Percentiles rank a stretch among this genome's conserved stretches.
Conservation (phyloP, 371 early-diverging fungal species). For the Mucor piriformis region DNA sequence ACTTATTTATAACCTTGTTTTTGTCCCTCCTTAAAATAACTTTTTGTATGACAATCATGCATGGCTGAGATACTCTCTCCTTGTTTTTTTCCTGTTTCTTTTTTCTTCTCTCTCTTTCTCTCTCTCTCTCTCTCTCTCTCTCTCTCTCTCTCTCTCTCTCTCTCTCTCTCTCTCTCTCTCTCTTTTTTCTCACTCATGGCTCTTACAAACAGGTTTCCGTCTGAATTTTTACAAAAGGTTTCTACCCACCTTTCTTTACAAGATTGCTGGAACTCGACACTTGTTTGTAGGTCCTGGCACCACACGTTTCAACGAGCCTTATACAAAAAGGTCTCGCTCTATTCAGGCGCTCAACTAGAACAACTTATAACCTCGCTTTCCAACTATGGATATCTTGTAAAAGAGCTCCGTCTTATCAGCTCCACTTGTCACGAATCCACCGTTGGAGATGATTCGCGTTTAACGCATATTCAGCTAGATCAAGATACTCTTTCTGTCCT, state of each 20-base stretch:
- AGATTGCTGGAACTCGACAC: slow-evolving; percentile 7
- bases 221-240: slow-evolving; percentile 18
- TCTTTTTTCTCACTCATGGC: background rate
- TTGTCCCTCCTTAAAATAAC: background rate
- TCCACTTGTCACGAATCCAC: background rate
- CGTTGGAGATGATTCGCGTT: background rate
- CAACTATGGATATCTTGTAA: slow-evolving; percentile 1
- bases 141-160: background rate
- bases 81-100: background rate
- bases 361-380: background rate
- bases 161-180: slow-evolving; percentile 1
- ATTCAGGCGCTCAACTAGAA: slow-evolving; percentile 10
- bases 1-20: too few relatives aligned
- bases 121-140: slow-evolving; percentile 1
- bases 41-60: background rate
- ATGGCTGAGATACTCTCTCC: background rate
- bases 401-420: slow-evolving; percentile 2
- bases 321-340: slow-evolving; percentile 9
- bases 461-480: background rate
- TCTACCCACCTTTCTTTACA: slow-evolving; percentile 5
- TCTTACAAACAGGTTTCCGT: slow-evolving; percentile 5
- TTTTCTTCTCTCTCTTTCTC: background rate
- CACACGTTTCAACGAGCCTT: slow-evolving; percentile 12
- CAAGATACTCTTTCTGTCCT: background rate
- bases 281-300: slow-evolving; percentile 17